Evolutionary conservation across 805 yeast species (phyloP).

Genomic region (Hanseniaspora clermontiae): DNA sequence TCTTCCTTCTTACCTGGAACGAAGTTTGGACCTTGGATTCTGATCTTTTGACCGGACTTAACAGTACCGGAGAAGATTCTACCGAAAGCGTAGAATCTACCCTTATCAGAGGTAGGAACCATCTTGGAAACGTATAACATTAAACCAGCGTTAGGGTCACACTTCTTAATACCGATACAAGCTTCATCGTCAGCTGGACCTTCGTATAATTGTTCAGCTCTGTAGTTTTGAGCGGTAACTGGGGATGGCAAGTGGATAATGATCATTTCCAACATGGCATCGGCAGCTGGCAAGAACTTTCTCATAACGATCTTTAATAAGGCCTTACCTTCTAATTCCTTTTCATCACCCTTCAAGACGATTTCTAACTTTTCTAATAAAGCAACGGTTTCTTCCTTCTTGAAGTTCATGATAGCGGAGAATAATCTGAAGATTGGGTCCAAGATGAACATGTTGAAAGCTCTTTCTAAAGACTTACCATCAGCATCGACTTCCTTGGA

Average conservation of each 20-base stretch:
- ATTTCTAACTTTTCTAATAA: conserved; percentile 91
- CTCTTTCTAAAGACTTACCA: conserved; percentile 94
- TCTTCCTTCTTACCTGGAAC: conserved; percentile 97
- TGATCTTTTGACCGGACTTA: conserved; percentile 95
- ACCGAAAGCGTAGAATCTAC: conserved; percentile 99
- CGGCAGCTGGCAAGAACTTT: conserved; percentile 99
- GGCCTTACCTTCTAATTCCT: conserved; percentile 97
- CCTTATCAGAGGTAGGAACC: conserved; percentile 99
- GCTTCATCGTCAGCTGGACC: conserved; percentile 93
- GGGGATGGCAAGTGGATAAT: conserved; percentile 98
- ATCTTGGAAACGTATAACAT: conserved; percentile 99
- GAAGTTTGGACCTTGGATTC: conserved; percentile 99
- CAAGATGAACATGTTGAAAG: conserved; percentile 97
- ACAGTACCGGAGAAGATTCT: conserved; percentile 99
- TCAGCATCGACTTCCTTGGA: conserved; percentile 90
- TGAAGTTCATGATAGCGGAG: conserved; percentile 96
- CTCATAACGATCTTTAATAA: conserved; percentile 96
- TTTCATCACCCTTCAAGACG: conserved; percentile 87
- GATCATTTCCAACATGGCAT: conserved; percentile 97
- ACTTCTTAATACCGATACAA: conserved; percentile 86
- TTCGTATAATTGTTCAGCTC: conserved; percentile 98
- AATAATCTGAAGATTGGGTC: conserved; percentile 98
- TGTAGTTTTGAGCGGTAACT: conserved; percentile 96
- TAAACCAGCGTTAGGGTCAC: conserved; percentile 96
- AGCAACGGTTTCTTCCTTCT: conserved; percentile 89